A percentile compares a stretch with the other conserved stretches of the same genome.
These are phyloP conservation scores for Trichosporon ovoides DNA, from an alignment of 1,284 basidiomycete species.

Conservation along the genomic window DNA sequence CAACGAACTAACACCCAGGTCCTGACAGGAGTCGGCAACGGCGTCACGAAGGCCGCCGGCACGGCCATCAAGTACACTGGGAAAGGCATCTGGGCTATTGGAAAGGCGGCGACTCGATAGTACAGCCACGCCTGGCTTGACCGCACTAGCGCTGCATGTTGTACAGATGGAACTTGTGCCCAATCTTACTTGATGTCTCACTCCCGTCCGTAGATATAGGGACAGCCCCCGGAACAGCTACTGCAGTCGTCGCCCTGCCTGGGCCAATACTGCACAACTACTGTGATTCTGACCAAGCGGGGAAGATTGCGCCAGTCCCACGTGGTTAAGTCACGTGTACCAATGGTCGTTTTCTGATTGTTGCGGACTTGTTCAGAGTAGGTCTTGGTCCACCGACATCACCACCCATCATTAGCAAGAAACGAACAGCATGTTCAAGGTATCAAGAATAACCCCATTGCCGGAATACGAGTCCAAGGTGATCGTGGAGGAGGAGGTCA, in stretches of 20 bases:
- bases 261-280: no score
- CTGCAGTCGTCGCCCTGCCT: no score
- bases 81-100: conserved; percentile 25
- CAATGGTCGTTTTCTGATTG: background rate
- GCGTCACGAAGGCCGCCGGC: conserved; percentile 19
- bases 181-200: no score
- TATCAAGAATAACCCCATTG: conserved; percentile 24
- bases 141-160: background rate
- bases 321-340: background rate
- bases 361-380: background rate
- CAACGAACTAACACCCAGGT: conserved; percentile 12
- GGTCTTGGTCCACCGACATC: background rate
- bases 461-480: conserved; percentile 19
- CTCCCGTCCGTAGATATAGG: no score
- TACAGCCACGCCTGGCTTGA: background rate
- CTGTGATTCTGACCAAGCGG: no score
- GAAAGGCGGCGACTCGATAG: conserved; percentile 18
- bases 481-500: background rate
- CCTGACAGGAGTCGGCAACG: conserved; percentile 12
- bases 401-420: background rate
- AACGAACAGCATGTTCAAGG: conserved; percentile 29
- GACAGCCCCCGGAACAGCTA: no score
- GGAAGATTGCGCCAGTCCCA: background rate
- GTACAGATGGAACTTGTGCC: background rate
- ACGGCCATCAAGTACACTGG: conserved; percentile 21